Evolutionary conservation across 352 stramenopile genomes (phyloP).

Genomic region (Thraustochytrium striatum): DNA sequence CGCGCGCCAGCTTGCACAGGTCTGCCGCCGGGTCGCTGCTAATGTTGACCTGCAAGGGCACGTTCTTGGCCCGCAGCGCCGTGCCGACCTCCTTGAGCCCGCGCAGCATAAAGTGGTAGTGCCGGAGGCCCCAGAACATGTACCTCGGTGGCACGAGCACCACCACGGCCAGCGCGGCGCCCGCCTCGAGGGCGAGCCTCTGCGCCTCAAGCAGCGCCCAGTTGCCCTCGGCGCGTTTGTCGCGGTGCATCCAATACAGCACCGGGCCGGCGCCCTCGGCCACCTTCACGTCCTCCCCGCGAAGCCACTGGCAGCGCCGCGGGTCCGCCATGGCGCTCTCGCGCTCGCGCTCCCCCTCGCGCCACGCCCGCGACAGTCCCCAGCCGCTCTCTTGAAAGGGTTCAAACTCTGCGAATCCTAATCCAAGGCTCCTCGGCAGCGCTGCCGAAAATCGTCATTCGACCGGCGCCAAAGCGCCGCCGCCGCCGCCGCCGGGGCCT

Average conservation of each 20-base stretch:
- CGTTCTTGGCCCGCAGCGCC: slow-evolving; percentile 59
- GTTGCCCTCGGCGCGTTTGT: slow-evolving; percentile 75
- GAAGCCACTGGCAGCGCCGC: slow-evolving; percentile 12
- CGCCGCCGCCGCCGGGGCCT: no score
- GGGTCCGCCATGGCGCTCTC: background rate
- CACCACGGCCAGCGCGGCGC: slow-evolving; percentile 1
- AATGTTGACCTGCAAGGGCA: slow-evolving; percentile 68
- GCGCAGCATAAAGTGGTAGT: slow-evolving; percentile 70
- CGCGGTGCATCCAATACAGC: slow-evolving; percentile 68
- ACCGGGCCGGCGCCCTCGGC: slow-evolving; percentile 5
- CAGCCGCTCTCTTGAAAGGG: no score
- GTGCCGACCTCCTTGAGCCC: slow-evolving; percentile 68
- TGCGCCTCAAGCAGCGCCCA: slow-evolving; percentile 71
- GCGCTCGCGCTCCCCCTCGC: background rate
- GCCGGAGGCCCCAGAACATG: slow-evolving; percentile 54
- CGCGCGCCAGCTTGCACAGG: slow-evolving; percentile 4
- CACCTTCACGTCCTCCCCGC: background rate
- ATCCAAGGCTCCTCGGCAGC: no score
- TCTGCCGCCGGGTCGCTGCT: slow-evolving; percentile 34
- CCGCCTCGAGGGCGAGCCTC: slow-evolving; percentile 56
- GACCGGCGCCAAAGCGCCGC: no score
- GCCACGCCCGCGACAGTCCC: no score
- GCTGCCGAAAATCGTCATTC: no score
- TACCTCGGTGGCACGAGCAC: slow-evolving; percentile 12
- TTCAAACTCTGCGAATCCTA: no score